Base-by-base conservation (phyloP, 257 asterid species). In the Plantago ovata region DNA sequence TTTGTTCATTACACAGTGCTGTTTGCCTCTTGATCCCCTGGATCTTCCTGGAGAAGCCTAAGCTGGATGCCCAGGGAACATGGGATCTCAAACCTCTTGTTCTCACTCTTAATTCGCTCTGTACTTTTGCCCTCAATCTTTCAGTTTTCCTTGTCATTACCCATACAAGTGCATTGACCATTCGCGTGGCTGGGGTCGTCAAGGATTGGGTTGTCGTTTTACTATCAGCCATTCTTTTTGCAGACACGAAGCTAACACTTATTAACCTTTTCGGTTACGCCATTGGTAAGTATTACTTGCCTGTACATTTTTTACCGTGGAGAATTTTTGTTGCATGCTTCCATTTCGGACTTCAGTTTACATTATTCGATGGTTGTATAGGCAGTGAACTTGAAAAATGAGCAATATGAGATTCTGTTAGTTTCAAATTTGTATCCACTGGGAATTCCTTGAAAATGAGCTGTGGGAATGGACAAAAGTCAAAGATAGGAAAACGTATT, bases 121-220 rank as follows among this genome's bases (percentile, higher is more conserved):
- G 97, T 69, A 93, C 98, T 67, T 93, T 93, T 69, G 97, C 95
- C 45, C 91, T 93, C 63, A 93, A 93, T 76, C 89, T 93, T 58
- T 89, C 98, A 32, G 98, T 88, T 71, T 93, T 93, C 70, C 98
- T 93, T 19, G 97, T 93, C 68, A 93, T 93, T 61, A 81, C 95
- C 9, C 94, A 86, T 56, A 93, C 97, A 18, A 93, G 98, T 81
- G 98, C 98, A 63, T 80, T 93, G 76, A 93, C 98, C 55, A 93
- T 93, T 59, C 98, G 98, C 52, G 96, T 93, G 61, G 98, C 98
- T 65, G 98, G 98, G 49, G 99, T 93, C 23, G 97, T 93, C 68
- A 93, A 93, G 78, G 99, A 93, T 69, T 93, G 99, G 99, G 95
- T 89, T 64, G 97, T 93, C 13, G 97, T 93, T 64, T 78, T 93